Evolutionary conservation across 2,329 filamentous ascomycete species (phyloP).

Genomic region (Claviceps quebecensis): DNA sequence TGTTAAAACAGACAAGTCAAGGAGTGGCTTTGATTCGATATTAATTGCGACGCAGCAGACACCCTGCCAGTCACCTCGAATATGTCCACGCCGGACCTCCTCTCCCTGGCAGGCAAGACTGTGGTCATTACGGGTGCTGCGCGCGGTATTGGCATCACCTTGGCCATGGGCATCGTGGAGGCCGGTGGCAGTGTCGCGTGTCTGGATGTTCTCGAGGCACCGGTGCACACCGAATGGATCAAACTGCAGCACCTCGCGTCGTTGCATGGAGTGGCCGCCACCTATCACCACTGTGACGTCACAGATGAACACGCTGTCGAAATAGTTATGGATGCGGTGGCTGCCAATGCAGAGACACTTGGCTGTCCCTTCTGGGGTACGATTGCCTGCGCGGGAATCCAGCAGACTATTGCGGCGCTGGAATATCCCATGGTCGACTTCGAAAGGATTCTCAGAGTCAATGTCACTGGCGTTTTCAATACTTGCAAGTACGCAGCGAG

Average conservation of each 20-base stretch:
- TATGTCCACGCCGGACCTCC: conserved; percentile 18
- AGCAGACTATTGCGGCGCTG: conserved; percentile 41
- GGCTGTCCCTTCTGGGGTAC: conserved; percentile 22
- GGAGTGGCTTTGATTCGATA: neutral
- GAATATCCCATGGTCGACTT: conserved; percentile 66
- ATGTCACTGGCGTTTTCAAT: conserved; percentile 75
- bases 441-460: conserved; percentile 69
- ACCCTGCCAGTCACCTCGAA: neutral
- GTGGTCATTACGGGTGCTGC: conserved; percentile 36
- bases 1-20: too few species aligned
- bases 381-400: conserved; percentile 35
- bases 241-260: conserved; percentile 26
- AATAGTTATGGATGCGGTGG: conserved; percentile 21
- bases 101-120: conserved; percentile 31
- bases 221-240: conserved; percentile 25
- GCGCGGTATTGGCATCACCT: conserved; percentile 34
- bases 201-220: conserved; percentile 28
- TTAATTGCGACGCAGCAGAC: neutral
- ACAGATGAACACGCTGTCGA: conserved; percentile 28
- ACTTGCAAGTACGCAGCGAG: conserved; percentile 79
- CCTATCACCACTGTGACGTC: conserved; percentile 32
- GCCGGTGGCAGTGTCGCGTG: conserved; percentile 34
- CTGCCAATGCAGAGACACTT: conserved; percentile 16
- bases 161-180: conserved; percentile 34
- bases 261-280: conserved; percentile 18